phyloP scores from a whole-genome alignment of 164 flowering plant species.

The Liriodendron chinense region DNA sequence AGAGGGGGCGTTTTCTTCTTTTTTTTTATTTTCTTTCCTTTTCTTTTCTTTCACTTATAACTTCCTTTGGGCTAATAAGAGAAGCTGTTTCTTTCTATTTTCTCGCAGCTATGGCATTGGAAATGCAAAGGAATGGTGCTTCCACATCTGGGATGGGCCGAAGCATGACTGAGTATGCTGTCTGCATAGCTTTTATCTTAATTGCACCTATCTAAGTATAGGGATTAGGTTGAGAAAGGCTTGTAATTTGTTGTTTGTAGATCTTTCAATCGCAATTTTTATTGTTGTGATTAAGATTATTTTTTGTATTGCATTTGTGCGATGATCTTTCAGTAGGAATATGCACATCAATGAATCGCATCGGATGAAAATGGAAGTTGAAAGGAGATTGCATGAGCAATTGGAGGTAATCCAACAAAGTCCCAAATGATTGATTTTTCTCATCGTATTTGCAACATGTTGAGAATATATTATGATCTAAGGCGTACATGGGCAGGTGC shows the following conservation, averaged over 20 bases:
- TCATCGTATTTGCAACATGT: background rate
- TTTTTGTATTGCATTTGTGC: background rate
- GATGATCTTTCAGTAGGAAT: conserved; percentile 32
- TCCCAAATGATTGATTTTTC: background rate
- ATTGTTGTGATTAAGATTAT: background rate
- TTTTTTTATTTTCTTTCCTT: too few species aligned
- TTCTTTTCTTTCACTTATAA: too few species aligned
- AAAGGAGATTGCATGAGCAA: conserved; percentile 94
- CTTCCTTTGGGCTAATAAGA: background rate
- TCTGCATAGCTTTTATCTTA: background rate
- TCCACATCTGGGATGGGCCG: conserved; percentile 74
- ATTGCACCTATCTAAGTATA: background rate
- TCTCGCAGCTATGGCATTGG: conserved; percentile 55
- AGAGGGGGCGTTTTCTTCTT: conserved; percentile 11
- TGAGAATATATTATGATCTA: background rate
- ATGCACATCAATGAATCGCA: conserved; percentile 55
- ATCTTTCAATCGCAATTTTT: background rate
- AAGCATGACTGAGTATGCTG: conserved; percentile 78
- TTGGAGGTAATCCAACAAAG: conserved; percentile 57
- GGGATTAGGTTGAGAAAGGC: background rate
- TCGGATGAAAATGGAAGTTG: conserved; percentile 98
- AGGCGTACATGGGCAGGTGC: conserved; percentile 50
- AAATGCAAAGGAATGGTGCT: conserved; percentile 70
- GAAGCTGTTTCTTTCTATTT: background rate
- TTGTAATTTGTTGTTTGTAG: background rate